Conservation (phyloP, 108 stramenopile genomes). For the Pseudonitzschia pungens region DNA sequence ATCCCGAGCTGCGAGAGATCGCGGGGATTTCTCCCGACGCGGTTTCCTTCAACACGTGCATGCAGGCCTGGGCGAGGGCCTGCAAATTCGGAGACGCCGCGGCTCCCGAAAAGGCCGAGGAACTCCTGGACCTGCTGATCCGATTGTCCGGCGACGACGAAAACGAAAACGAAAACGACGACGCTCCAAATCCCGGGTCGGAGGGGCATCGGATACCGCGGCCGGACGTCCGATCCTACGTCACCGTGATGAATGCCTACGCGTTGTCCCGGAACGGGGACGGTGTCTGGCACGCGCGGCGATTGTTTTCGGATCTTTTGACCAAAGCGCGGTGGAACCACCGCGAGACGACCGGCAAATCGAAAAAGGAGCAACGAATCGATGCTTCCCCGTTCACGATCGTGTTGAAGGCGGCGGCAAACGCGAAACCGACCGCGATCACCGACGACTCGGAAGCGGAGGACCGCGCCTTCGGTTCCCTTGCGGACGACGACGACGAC, state of each 20-base stretch:
- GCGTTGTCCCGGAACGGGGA: slow-evolving; percentile 29
- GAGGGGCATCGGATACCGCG: not conserved
- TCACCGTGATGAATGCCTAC: slow-evolving; percentile 47
- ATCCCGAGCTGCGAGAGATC: slow-evolving; percentile 10
- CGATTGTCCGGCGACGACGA: slow-evolving; percentile 5
- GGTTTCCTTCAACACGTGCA: slow-evolving; percentile 45
- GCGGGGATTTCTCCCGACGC: slow-evolving; percentile 24
- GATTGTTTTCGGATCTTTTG: slow-evolving; percentile 31
- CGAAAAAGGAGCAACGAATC: slow-evolving; percentile 23
- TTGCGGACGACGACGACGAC: slow-evolving; percentile 14
- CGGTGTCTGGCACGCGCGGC: slow-evolving; percentile 27
- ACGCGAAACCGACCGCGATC: not conserved
- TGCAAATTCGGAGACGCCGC: slow-evolving; percentile 14
- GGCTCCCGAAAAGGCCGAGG: slow-evolving; percentile 37
- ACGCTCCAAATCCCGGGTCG: not conserved
- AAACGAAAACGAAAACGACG: not conserved
- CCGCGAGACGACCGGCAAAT: too few relatives aligned
- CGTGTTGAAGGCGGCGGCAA: slow-evolving; percentile 44
- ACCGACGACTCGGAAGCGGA: not conserved
- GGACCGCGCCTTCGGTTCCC: not conserved
- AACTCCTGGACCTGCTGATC: slow-evolving; percentile 33
- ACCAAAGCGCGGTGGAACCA: too few relatives aligned
- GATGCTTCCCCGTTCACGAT: slow-evolving; percentile 40
- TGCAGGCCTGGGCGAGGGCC: slow-evolving; percentile 46
- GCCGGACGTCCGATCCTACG: slow-evolving; percentile 42